Conservation (phyloP, 139 green algal species). For the Asterochloris sp. region DNA sequence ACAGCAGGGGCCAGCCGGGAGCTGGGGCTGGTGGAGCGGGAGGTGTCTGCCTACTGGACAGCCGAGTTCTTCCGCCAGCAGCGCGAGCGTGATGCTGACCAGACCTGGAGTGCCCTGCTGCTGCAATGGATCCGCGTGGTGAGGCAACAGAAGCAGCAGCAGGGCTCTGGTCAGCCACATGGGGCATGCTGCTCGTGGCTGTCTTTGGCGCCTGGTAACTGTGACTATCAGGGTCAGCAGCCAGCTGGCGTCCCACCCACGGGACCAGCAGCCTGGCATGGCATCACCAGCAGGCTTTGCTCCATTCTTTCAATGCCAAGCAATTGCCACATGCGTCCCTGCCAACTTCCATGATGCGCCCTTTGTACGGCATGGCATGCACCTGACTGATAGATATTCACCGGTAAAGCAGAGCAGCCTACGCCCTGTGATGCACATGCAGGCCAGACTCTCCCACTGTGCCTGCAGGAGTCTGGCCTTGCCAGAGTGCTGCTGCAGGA, state of each 20-base stretch:
- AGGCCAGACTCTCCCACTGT: neutral
- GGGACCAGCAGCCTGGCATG: no score
- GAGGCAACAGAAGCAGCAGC: neutral
- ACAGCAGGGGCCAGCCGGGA: constrained; percentile 18
- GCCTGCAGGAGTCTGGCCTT: constrained; percentile 40
- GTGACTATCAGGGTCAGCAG: no score
- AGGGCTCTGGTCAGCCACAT: neutral
- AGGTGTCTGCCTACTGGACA: constrained; percentile 55
- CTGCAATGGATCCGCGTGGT: constrained; percentile 64
- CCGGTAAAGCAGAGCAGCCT: neutral
- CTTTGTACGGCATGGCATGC: neutral
- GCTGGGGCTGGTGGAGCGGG: constrained; percentile 44
- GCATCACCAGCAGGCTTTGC: no score
- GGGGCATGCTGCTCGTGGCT: no score
- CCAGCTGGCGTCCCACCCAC: no score
- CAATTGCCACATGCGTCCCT: no score
- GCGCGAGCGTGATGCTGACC: neutral
- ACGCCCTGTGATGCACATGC: neutral
- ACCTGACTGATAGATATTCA: neutral
- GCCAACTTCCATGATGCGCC: neutral
- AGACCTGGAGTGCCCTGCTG: constrained; percentile 39
- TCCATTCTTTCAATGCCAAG: no score
- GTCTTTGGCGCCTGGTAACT: no score
- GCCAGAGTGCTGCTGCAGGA: constrained; percentile 57
- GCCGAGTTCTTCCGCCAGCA: constrained; percentile 52